Conservation (phyloP, 805 yeast species). For the Kodamaea fukazawae region DNA sequence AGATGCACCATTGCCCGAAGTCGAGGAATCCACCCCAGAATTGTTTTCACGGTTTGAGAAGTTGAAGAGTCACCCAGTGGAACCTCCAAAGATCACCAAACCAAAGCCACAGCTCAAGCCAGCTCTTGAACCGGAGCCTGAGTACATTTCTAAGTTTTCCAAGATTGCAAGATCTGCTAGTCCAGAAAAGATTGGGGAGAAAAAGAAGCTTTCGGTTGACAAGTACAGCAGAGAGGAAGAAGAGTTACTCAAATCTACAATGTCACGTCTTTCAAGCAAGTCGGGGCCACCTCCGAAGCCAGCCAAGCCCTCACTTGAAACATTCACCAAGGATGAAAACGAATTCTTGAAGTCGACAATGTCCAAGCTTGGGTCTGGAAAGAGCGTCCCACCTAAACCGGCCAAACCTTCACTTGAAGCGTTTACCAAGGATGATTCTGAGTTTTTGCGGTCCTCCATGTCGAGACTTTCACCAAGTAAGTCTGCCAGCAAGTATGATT, state of each 20-base stretch:
- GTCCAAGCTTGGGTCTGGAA: constrained; percentile 14
- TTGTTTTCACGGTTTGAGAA: constrained; percentile 12
- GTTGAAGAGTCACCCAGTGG: constrained; percentile 8
- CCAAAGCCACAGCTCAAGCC: background rate
- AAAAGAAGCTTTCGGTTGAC: constrained; percentile 15
- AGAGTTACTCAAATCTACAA: constrained; percentile 16
- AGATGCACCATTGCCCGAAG: constrained; percentile 9
- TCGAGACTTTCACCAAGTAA: constrained; percentile 11
- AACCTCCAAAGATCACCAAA: background rate
- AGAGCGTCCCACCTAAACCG: constrained; percentile 10
- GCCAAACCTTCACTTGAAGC: constrained; percentile 8
- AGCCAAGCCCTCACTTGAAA: constrained; percentile 13
- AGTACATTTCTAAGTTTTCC: constrained; percentile 7
- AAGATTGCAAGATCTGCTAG: background rate
- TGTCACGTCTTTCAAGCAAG: constrained; percentile 13
- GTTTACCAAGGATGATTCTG: constrained; percentile 15
- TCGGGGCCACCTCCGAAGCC: constrained; percentile 11
- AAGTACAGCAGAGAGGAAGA: constrained; percentile 15
- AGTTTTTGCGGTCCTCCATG: constrained; percentile 11
- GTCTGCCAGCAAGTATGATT: background rate
- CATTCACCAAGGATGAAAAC: constrained; percentile 16
- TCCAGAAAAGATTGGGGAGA: constrained; percentile 3
- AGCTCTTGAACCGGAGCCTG: constrained; percentile 6
- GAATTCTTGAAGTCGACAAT: constrained; percentile 17
- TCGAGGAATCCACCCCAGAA: constrained; percentile 12